Conservation (phyloP, 306 rosid species). For the Acacia melanoxylon region DNA sequence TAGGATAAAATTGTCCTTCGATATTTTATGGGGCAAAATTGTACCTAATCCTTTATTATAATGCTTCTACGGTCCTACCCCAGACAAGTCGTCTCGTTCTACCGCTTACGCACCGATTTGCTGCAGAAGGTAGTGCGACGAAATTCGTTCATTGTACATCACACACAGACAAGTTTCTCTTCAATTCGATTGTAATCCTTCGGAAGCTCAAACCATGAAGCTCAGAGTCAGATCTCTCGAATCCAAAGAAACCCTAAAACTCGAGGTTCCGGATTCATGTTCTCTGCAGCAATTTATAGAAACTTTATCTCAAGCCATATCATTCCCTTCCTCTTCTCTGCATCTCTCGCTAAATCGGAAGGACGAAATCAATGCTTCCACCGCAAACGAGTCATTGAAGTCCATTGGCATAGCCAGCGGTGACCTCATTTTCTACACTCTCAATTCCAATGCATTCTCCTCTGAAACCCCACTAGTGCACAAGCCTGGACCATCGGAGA, state of each 20-base stretch:
- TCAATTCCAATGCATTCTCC: conserved; percentile 41
- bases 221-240: conserved; percentile 66
- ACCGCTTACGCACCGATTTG: neutral
- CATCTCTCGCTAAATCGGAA: conserved; percentile 73
- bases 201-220: conserved; percentile 45
- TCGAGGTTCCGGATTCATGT: conserved; percentile 52
- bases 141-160: neutral
- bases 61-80: no score
- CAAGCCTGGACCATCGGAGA: conserved; percentile 7
- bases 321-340: conserved; percentile 42
- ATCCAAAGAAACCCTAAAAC: conserved; percentile 60
- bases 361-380: conserved; percentile 61
- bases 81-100: no score
- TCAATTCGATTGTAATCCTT: neutral
- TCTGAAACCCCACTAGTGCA: conserved; percentile 39
- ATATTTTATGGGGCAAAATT: no score
- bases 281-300: conserved; percentile 56
- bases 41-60: no score
- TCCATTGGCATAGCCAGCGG: conserved; percentile 67
- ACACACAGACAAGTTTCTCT: neutral
- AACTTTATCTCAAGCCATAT: conserved; percentile 39
- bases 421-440: conserved; percentile 73
- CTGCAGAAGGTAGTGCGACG: neutral
- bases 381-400: conserved; percentile 43
- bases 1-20: no score